Percentiles rank a stretch among this genome's conserved stretches.
Conservation (phyloP, 148 eudicot genomes). For the Suaeda aralocaspica region DNA sequence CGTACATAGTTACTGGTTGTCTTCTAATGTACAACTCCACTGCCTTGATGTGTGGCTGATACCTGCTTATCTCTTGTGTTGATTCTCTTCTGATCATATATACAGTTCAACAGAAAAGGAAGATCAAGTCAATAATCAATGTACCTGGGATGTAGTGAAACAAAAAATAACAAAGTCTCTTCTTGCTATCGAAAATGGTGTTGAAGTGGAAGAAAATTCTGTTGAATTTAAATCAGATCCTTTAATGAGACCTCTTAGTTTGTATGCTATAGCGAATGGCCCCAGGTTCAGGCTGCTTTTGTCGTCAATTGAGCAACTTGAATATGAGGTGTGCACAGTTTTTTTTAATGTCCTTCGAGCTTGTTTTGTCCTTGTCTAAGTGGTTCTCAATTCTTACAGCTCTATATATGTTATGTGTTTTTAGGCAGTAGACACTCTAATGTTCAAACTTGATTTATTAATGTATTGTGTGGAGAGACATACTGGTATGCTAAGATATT, state of each 20-base stretch:
- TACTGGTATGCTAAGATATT: background rate
- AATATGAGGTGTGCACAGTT: slow-evolving; percentile 66
- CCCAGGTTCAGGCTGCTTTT: slow-evolving; percentile 74
- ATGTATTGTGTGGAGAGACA: background rate
- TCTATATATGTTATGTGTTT: background rate
- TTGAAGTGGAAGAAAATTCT: slow-evolving; percentile 25
- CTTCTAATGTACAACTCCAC: background rate
- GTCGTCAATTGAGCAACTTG: slow-evolving; percentile 74
- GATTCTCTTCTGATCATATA: background rate
- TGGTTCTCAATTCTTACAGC: background rate
- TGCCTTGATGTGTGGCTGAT: slow-evolving; percentile 10
- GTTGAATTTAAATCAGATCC: slow-evolving; percentile 30
- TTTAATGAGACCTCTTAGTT: slow-evolving; percentile 55
- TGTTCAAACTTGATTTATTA: background rate
- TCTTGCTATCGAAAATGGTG: slow-evolving; percentile 42
- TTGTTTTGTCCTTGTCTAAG: background rate
- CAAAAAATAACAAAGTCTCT: slow-evolving; percentile 63
- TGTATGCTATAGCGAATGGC: slow-evolving; percentile 69
- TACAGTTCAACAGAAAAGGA: slow-evolving; percentile 41
- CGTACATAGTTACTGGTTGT: background rate
- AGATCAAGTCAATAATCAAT: slow-evolving; percentile 34
- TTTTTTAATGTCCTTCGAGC: slow-evolving; percentile 7
- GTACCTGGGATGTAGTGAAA: slow-evolving; percentile 69
- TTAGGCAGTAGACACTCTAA: background rate
- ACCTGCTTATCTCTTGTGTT: too few species aligned